Evolutionary conservation across 345 rosid species (phyloP), one percentile per base, ranked within the genome.

Genomic region (Melaleuca alternifolia): DNA sequence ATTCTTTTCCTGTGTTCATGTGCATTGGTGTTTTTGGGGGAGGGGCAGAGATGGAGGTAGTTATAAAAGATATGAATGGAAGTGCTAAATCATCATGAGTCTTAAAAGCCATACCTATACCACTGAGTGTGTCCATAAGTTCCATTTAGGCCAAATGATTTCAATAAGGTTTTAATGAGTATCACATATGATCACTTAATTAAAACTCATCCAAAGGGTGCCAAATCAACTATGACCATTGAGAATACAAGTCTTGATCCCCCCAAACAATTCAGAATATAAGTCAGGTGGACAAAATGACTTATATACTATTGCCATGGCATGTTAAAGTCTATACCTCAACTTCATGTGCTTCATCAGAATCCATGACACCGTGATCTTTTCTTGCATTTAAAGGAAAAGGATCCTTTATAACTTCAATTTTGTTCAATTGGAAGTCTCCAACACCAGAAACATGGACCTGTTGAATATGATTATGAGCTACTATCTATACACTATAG

Each of bases 391-490:
- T 93, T 87, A 95, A 54, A 86, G 97, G 98, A 89, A 86, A 88
- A 52, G 95, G 98, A 89, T 97, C 99, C 87, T 93, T 96, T 76
- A 97, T 85, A 86, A 94, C 86, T 88, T 97, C 98, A 90, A 97
- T 90, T 91, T 94, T 96, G 84, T 91, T 86, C 89, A 96, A 89
- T 87, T 95, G 99, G 86, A 95, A 97, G 90, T 97, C 98, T 57
- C 99, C 99, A 28, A 92, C 93, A 85, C 98, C 97, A 88, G 99
- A 92, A 84, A 97, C 92, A 81, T 97, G 99, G 86, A 97, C 95
- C 99, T 97, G 91, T 84, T 46, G 37, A 87, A 16, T 18, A 87
- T 13, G 54, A 46, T 54, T 50, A n/a, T 30, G 62, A 87, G 28
- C 51, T n/a, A 28, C 33, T 4, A 75, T 84, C 76, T 77, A 83